A percentile compares a stretch with the other conserved stretches of the same genome.
These are phyloP conservation scores for Favolaschia claudopus DNA, from an alignment of 768 basidiomycete species.

Conservation along the genomic window DNA sequence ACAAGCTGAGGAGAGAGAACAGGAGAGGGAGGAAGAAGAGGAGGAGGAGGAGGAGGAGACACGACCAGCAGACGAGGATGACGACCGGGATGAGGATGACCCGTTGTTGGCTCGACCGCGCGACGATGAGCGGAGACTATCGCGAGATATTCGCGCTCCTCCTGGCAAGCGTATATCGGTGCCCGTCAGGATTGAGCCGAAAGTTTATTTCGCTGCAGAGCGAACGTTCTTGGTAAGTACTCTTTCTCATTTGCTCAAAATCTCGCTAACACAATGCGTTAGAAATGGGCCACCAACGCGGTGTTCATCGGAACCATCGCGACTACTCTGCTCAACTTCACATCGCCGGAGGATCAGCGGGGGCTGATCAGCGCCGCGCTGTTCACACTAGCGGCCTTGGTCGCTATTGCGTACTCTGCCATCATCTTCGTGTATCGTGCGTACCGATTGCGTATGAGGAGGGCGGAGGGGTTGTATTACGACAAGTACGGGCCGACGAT, in stretches of 20 bases:
- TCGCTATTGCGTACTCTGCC: slow-evolving; percentile 88
- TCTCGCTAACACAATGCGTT: slow-evolving; percentile 17
- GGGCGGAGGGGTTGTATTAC: slow-evolving; percentile 85
- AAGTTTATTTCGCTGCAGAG: slow-evolving; percentile 97
- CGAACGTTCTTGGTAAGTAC: slow-evolving; percentile 88
- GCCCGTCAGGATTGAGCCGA: slow-evolving; percentile 96
- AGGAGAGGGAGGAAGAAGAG: slow-evolving; percentile 10
- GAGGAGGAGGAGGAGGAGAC: slow-evolving; percentile 25
- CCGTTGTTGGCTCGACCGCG: slow-evolving; percentile 63
- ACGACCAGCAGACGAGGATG: slow-evolving; percentile 30
- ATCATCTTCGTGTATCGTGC: slow-evolving; percentile 83
- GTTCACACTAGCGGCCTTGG: slow-evolving; percentile 90
- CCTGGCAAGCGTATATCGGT: slow-evolving; percentile 90
- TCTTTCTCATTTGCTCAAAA: neutral
- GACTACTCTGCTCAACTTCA: slow-evolving; percentile 89
- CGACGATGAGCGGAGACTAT: slow-evolving; percentile 44
- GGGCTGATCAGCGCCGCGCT: slow-evolving; percentile 88
- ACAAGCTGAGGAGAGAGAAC: slow-evolving; percentile 9
- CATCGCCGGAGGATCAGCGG: slow-evolving; percentile 69
- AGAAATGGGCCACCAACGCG: slow-evolving; percentile 92
- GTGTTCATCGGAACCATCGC: slow-evolving; percentile 91
- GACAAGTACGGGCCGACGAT: slow-evolving; percentile 88
- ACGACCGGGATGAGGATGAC: slow-evolving; percentile 47
- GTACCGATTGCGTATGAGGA: slow-evolving; percentile 67
- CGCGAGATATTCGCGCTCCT: slow-evolving; percentile 56